Percentiles rank a stretch among this genome's conserved stretches.
phyloP scores from a whole-genome alignment of 1,284 basidiomycete genomes.

The Moniliella sp. region DNA sequence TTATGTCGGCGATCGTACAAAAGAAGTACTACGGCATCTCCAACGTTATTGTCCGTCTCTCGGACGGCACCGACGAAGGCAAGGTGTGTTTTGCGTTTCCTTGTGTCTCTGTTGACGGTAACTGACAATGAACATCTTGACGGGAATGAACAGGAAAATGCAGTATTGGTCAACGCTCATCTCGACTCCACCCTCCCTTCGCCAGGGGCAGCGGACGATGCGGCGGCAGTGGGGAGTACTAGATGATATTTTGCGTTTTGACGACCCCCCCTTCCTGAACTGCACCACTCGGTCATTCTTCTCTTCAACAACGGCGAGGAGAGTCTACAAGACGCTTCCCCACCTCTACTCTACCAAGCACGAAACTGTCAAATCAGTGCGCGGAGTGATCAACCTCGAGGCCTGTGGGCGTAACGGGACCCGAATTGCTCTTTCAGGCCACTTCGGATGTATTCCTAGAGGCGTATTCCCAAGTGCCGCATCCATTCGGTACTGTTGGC shows the following conservation, averaged over 20 bases:
- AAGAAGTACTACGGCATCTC: conserved; percentile 71
- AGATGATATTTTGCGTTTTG: conserved; percentile 51
- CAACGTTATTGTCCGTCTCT: conserved; percentile 72
- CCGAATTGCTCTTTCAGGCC: conserved; percentile 81
- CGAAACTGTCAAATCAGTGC: conserved; percentile 42
- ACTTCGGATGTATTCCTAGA: conserved; percentile 80
- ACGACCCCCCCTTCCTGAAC: conserved; percentile 46
- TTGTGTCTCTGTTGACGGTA: too few species aligned
- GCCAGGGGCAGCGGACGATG: conserved; percentile 42
- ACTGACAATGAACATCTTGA: conserved; percentile 11
- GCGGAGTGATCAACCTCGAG: conserved; percentile 77
- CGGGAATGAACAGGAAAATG: too few species aligned
- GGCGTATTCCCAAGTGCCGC: conserved; percentile 66
- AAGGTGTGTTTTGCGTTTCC: too few species aligned
- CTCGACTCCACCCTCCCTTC: conserved; percentile 49
- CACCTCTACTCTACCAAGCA: conserved; percentile 41
- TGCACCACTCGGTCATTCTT: conserved; percentile 63
- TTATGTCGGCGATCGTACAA: conserved; percentile 46
- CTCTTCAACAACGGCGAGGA: conserved; percentile 90
- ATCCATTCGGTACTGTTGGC: conserved; percentile 70
- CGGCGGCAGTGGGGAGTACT: conserved; percentile 67
- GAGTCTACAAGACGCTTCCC: conserved; percentile 40
- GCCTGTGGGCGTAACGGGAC: conserved; percentile 71
- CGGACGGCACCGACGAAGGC: conserved; percentile 48
- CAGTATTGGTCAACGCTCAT: conserved; percentile 47